These are phyloP conservation scores for Ramaria sp. DNA, from an alignment of 768 basidiomycete species.

Conservation along the genomic window DNA sequence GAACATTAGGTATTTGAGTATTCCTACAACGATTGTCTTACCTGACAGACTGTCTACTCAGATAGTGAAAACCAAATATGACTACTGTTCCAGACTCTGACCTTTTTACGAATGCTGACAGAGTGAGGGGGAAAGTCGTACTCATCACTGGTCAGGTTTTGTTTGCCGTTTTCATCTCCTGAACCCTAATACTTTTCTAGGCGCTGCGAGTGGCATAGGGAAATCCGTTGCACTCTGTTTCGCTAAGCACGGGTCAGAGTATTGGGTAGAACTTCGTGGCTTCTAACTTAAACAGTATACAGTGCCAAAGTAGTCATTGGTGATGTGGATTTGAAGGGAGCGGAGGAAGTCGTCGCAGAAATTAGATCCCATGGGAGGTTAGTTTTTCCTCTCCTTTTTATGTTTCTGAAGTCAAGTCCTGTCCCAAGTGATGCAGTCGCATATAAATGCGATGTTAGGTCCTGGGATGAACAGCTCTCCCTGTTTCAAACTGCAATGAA, in stretches of 20 bases:
- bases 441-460: slow-evolving; percentile 37
- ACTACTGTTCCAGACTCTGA: slow-evolving; percentile 34
- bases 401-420: not conserved
- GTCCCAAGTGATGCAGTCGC: slow-evolving; percentile 29
- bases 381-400: slow-evolving; percentile 12
- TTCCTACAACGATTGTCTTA: too few relatives aligned
- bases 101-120: slow-evolving; percentile 29
- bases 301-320: slow-evolving; percentile 45
- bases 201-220: slow-evolving; percentile 44
- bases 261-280: not conserved
- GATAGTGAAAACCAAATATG: slow-evolving; percentile 22
- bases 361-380: slow-evolving; percentile 36
- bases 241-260: slow-evolving; percentile 36
- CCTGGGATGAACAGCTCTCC: slow-evolving; percentile 42
- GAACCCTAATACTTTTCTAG: slow-evolving; percentile 17
- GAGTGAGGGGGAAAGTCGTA: slow-evolving; percentile 36
- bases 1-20: too few relatives aligned
- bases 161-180: not conserved
- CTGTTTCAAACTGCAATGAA: slow-evolving; percentile 39
- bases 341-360: slow-evolving; percentile 28
- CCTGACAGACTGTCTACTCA: not conserved
- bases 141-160: slow-evolving; percentile 36
- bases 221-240: slow-evolving; percentile 39
- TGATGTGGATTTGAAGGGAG: slow-evolving; percentile 33
- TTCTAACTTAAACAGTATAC: not conserved